These are phyloP conservation scores for Trichoderma koningiopsis DNA, from an alignment of 2,329 filamentous ascomycete species.

Conservation along the genomic window DNA sequence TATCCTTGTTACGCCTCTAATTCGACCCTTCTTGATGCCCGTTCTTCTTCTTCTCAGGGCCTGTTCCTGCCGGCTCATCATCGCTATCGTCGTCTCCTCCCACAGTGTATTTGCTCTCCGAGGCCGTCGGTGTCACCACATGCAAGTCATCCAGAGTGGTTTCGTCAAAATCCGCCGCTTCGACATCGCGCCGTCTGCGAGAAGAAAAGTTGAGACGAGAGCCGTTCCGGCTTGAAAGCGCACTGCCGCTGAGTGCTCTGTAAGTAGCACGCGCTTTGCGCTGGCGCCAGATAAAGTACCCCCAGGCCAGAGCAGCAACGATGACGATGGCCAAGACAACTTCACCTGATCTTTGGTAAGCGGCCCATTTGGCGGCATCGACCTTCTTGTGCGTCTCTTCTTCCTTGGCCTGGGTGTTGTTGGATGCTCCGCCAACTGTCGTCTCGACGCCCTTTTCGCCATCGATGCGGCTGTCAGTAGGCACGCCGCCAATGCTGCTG, in stretches of 20 bases:
- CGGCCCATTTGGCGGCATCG: slow-evolving; percentile 84
- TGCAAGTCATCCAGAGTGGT: slow-evolving; percentile 65
- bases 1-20: neutral
- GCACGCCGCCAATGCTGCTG: slow-evolving; percentile 77
- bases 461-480: slow-evolving; percentile 78
- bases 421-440: slow-evolving; percentile 70
- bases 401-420: slow-evolving; percentile 58
- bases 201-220: slow-evolving; percentile 52
- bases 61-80: slow-evolving; percentile 45
- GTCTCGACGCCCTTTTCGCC: slow-evolving; percentile 81
- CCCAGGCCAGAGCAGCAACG: slow-evolving; percentile 72
- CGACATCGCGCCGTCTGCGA: slow-evolving; percentile 54
- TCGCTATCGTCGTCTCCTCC: slow-evolving; percentile 61
- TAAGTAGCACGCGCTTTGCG: slow-evolving; percentile 60
- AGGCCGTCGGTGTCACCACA: slow-evolving; percentile 48
- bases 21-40: neutral
- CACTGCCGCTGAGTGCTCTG: slow-evolving; percentile 49
- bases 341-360: slow-evolving; percentile 86
- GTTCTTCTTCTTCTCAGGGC: slow-evolving; percentile 31
- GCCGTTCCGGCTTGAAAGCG: slow-evolving; percentile 38
- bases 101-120: slow-evolving; percentile 56
- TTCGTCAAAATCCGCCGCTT: slow-evolving; percentile 67
- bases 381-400: slow-evolving; percentile 63
- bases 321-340: slow-evolving; percentile 80
- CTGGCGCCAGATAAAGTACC: slow-evolving; percentile 68